Percentiles rank a stretch among this genome's conserved stretches.
Evolutionary conservation across 371 early-diverging fungal species (phyloP).

Genomic region (Apophysomyces elegans): DNA sequence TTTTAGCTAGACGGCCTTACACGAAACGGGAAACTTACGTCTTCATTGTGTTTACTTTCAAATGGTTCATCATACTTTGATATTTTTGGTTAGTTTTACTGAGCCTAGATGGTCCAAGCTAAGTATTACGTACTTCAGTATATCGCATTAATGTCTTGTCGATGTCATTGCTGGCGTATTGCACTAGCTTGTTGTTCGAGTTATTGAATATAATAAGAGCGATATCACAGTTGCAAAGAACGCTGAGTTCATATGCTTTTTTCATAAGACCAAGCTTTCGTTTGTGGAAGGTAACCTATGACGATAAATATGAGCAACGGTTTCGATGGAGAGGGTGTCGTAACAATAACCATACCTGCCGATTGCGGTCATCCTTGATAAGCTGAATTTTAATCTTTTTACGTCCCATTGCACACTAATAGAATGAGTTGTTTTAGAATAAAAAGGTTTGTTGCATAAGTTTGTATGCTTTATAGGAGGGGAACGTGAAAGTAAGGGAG

Average conservation of each 20-base stretch:
- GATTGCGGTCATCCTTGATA: conserved; percentile 93
- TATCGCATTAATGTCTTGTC: conserved; percentile 90
- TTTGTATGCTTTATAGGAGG: background rate
- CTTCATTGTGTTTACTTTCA: conserved; percentile 66
- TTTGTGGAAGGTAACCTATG: conserved; percentile 94
- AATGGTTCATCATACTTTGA: conserved; percentile 66
- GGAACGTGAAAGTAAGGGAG: too few species aligned
- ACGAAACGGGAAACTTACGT: conserved; percentile 41
- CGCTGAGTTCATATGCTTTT: conserved; percentile 98
- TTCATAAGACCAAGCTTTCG: conserved; percentile 99
- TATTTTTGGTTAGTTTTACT: background rate
- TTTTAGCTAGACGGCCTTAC: background rate
- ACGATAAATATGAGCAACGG: background rate
- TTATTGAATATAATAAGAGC: conserved; percentile 90
- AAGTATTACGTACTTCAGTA: conserved; percentile 67
- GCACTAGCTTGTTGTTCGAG: conserved; percentile 89
- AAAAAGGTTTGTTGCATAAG: background rate
- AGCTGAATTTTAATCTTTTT: conserved; percentile 96
- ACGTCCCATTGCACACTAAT: conserved; percentile 75
- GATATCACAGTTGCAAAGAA: conserved; percentile 97
- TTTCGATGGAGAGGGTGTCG: conserved; percentile 1
- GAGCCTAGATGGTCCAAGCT: background rate
- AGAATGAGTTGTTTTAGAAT: conserved; percentile 2
- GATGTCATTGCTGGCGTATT: conserved; percentile 91
- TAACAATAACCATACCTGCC: conserved; percentile 66